These are phyloP conservation scores for Azolla pinnata DNA, from an alignment of 75 land plant species.

Conservation along the genomic window DNA sequence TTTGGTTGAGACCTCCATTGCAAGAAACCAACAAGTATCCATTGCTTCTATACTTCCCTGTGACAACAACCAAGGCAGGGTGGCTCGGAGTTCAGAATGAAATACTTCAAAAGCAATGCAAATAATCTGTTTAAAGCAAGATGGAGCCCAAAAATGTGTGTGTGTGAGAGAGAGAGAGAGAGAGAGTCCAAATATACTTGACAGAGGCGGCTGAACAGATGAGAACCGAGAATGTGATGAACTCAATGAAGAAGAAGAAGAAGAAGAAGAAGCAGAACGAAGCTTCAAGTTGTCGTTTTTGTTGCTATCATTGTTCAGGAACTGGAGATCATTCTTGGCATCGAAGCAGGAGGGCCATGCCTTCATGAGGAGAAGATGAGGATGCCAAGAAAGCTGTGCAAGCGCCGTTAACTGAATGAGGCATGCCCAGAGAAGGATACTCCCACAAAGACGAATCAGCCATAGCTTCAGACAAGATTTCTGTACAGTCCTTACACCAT, in stretches of 20 bases:
- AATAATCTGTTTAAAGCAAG: neutral
- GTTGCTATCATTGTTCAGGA: no score
- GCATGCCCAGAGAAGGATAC: constrained; percentile 62
- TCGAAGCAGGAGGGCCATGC: constrained; percentile 53
- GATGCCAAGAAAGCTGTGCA: constrained; percentile 46
- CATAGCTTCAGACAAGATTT: constrained; percentile 45
- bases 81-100: constrained; percentile 19
- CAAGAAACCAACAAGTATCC: constrained; percentile 37
- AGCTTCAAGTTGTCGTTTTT: neutral
- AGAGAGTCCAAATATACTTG: neutral
- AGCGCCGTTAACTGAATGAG: constrained; percentile 51
- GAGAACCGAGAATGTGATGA: neutral
- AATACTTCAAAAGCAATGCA: neutral
- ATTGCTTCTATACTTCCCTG: constrained; percentile 43
- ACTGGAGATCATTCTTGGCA: neutral
- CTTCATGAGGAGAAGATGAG: constrained; percentile 27
- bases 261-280: neutral
- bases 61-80: no score
- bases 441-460: constrained; percentile 53
- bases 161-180: neutral
- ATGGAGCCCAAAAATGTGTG: neutral
- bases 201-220: neutral
- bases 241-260: neutral
- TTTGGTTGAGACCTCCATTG: constrained; percentile 52
- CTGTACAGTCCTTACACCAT: no score